Percentiles rank a stretch among this genome's conserved stretches.
Evolutionary conservation across 768 basidiomycete genomes (phyloP).

Genomic region (Hypholoma sublateritium): DNA sequence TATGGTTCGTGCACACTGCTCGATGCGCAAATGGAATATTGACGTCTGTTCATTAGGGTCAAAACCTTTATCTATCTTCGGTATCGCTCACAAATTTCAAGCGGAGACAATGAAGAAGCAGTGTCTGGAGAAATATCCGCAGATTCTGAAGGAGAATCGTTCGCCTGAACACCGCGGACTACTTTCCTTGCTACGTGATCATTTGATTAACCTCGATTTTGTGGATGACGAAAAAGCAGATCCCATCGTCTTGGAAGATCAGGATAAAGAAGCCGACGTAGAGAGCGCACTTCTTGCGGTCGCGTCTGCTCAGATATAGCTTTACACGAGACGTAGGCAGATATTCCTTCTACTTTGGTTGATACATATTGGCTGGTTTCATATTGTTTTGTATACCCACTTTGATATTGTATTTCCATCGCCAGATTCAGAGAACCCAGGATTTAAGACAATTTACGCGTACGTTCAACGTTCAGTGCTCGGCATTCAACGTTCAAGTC

Average conservation of each 20-base stretch:
- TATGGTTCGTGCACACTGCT: constrained; percentile 8
- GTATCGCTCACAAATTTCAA: neutral
- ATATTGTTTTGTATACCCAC: too few species aligned
- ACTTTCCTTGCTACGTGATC: neutral
- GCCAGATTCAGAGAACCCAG: too few species aligned
- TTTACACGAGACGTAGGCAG: too few species aligned
- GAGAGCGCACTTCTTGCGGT: neutral
- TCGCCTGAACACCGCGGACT: neutral
- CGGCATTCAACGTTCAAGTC: too few species aligned
- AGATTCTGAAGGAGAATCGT: neutral
- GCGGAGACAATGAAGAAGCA: neutral
- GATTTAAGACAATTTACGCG: too few species aligned
- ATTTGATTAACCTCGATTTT: neutral
- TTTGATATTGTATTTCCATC: too few species aligned
- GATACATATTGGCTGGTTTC: too few species aligned
- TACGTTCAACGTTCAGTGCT: too few species aligned
- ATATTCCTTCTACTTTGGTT: too few species aligned
- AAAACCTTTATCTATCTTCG: neutral
- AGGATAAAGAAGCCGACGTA: neutral
- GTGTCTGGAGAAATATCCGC: neutral
- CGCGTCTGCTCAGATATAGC: too few species aligned
- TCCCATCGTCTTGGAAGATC: neutral
- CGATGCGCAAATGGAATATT: neutral
- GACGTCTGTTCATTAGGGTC: neutral
- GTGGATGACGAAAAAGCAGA: neutral